A percentile compares a stretch with the other conserved stretches of the same genome.
These are phyloP conservation scores for Chloromonas sp. DNA, from an alignment of 163 green algal genomes.

Conservation along the genomic window DNA sequence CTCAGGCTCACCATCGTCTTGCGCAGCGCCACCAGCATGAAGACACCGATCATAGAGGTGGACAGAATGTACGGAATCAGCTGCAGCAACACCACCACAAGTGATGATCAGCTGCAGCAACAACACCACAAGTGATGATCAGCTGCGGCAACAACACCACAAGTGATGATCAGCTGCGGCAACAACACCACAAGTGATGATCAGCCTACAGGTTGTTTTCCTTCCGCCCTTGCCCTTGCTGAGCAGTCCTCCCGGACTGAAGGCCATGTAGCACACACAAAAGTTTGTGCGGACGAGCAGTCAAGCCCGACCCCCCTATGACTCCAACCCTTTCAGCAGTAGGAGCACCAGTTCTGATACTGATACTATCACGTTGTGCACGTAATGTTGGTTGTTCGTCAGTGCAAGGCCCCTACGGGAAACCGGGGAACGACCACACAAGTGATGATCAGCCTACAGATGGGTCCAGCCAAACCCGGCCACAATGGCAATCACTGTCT, in stretches of 20 bases:
- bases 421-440: background rate
- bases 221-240: no score
- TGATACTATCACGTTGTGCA: no score
- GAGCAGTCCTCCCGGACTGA: no score
- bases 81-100: background rate
- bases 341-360: no score
- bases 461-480: no score
- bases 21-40: constrained; percentile 6
- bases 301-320: no score
- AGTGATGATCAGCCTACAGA: background rate
- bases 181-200: background rate
- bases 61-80: constrained; percentile 9
- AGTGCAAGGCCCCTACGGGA: no score
- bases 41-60: constrained; percentile 6
- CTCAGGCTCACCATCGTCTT: background rate
- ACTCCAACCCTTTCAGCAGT: no score
- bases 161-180: background rate
- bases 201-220: background rate
- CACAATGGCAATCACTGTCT: no score
- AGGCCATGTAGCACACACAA: background rate
- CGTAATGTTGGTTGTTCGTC: no score
- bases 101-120: background rate
- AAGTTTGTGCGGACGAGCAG: no score
- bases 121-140: background rate
- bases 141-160: background rate